phyloP scores from a whole-genome alignment of 768 basidiomycete genomes.

The Rhizopogon roseolus region DNA sequence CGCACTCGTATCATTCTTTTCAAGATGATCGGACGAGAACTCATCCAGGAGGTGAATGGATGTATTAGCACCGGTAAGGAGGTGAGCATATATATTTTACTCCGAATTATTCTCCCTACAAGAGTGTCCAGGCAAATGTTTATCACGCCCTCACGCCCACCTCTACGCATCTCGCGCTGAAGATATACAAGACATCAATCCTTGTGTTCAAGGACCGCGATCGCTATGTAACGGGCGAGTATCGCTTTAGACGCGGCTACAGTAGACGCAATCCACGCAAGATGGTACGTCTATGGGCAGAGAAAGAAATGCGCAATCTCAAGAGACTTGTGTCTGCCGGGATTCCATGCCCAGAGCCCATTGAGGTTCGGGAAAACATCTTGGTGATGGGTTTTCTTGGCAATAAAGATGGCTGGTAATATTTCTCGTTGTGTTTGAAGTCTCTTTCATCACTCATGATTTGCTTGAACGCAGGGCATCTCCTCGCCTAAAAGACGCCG shows the following conservation, averaged over 20 bases:
- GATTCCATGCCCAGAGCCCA: slow-evolving; percentile 79
- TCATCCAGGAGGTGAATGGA: slow-evolving; percentile 89
- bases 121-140: slow-evolving; percentile 69
- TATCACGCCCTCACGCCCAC: slow-evolving; percentile 77
- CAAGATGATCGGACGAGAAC: slow-evolving; percentile 90
- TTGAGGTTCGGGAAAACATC: slow-evolving; percentile 95
- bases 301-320: slow-evolving; percentile 98
- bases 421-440: slow-evolving; percentile 9
- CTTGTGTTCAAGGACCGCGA: slow-evolving; percentile 97
- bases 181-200: slow-evolving; percentile 98
- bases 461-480: slow-evolving; percentile 60
- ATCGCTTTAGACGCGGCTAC: slow-evolving; percentile 90
- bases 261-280: slow-evolving; percentile 90
- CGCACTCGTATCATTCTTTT: slow-evolving; percentile 92
- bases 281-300: slow-evolving; percentile 98
- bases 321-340: slow-evolving; percentile 80
- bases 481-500: slow-evolving; percentile 89
- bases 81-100: slow-evolving; percentile 37
- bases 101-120: slow-evolving; percentile 26
- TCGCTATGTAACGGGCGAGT: slow-evolving; percentile 92
- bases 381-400: slow-evolving; percentile 95
- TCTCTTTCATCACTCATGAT: background rate
- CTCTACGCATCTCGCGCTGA: slow-evolving; percentile 74
- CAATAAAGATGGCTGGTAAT: slow-evolving; percentile 73
- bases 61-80: slow-evolving; percentile 99